phyloP scores from a whole-genome alignment of 129 eudicot genomes.

The Calendula officinalis region DNA sequence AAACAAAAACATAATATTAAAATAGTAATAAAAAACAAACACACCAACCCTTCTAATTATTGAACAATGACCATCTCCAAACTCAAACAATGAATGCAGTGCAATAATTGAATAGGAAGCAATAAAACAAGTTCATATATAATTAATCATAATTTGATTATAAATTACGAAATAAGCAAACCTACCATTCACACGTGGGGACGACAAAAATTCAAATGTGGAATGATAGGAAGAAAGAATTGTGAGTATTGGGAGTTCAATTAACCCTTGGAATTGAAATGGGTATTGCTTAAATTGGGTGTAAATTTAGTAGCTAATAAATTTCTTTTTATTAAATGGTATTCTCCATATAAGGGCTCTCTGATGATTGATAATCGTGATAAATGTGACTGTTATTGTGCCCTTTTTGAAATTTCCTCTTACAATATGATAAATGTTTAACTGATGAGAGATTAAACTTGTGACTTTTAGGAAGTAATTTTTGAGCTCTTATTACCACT shows the following conservation, averaged over 20 bases:
- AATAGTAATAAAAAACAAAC: constrained; percentile 36
- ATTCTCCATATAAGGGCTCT: too few relatives aligned
- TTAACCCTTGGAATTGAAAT: constrained; percentile 19
- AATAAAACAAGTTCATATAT: constrained; percentile 8
- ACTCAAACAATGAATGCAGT: constrained; percentile 31
- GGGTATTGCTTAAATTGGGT: constrained; percentile 30
- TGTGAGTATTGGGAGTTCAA: constrained; percentile 17
- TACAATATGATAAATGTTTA: too few relatives aligned
- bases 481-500: too few relatives aligned
- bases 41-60: constrained; percentile 64
- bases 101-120: constrained; percentile 37
- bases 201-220: constrained; percentile 9
- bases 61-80: constrained; percentile 66
- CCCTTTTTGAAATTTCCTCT: too few relatives aligned
- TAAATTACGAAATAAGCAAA: constrained; percentile 33
- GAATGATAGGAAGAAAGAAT: constrained; percentile 21
- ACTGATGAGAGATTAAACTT: too few relatives aligned
- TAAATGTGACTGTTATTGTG: too few relatives aligned
- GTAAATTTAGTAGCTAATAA: constrained; percentile 18
- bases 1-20: constrained; percentile 7
- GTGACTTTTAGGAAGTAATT: too few relatives aligned
- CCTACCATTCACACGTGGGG: constrained; percentile 49
- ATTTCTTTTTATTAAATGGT: too few relatives aligned
- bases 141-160: constrained; percentile 14
- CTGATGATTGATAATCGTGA: too few relatives aligned